A percentile compares a stretch with the other conserved stretches of the same genome.
Conservation (phyloP, 2,329 filamentous ascomycete genomes). For the Xylariaceae sp. region DNA sequence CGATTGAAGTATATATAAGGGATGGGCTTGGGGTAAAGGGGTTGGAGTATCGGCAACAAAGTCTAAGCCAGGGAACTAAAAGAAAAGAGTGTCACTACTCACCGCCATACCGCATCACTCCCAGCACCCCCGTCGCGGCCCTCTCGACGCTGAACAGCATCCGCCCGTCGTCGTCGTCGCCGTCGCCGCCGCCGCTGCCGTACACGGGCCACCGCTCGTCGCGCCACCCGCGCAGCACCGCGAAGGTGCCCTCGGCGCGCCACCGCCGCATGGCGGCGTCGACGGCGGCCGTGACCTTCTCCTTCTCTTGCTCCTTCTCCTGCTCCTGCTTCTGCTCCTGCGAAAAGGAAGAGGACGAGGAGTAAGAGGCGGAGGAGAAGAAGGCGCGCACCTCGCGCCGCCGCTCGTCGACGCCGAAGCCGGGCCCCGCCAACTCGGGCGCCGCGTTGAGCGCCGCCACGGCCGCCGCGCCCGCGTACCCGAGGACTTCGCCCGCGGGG, state of each 20-base stretch:
- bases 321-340: too few species aligned
- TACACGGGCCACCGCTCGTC: conserved; percentile 80
- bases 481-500: conserved; percentile 47
- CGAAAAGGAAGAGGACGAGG: too few species aligned
- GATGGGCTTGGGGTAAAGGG: too few species aligned
- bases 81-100: too few species aligned
- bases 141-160: conserved; percentile 71
- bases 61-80: too few species aligned
- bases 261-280: conserved; percentile 57
- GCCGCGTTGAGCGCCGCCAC: conserved; percentile 40
- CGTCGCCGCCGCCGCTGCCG: conserved; percentile 27
- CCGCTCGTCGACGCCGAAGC: conserved; percentile 53
- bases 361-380: too few species aligned
- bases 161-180: conserved; percentile 37
- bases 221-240: conserved; percentile 70
- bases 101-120: conserved; percentile 69
- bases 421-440: conserved; percentile 43
- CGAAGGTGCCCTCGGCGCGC: conserved; percentile 63
- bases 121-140: conserved; percentile 65
- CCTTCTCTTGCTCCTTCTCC: conserved; percentile 50
- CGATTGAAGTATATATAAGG: too few species aligned
- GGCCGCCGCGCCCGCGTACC: conserved; percentile 48
- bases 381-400: conserved; percentile 58
- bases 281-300: conserved; percentile 52
- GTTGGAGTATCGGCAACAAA: too few species aligned